Percentiles rank a stretch among this genome's conserved stretches.
Evolutionary conservation across 2,329 filamentous ascomycete species (phyloP).

Genomic region (Alternaria ventricosa): DNA sequence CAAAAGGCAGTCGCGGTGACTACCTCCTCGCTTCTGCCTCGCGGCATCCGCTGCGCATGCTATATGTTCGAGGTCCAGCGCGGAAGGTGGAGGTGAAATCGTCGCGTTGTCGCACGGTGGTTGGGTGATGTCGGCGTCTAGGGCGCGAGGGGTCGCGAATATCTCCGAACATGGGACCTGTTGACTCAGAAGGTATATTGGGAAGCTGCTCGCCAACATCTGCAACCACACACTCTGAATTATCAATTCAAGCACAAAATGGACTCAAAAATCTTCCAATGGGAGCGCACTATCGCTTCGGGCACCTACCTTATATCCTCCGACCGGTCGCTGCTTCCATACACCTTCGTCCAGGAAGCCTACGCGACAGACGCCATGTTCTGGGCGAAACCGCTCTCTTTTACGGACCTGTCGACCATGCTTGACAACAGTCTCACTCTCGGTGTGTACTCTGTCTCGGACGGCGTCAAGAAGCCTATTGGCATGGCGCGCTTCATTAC

Average conservation of each 20-base stretch:
- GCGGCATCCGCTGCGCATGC: not conserved
- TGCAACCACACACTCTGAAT: not conserved
- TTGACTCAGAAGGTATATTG: conserved; percentile 3
- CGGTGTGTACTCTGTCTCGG: conserved; percentile 32
- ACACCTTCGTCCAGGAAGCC: conserved; percentile 38
- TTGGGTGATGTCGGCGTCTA: not conserved
- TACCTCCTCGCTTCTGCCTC: not conserved
- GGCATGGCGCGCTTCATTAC: conserved; percentile 71
- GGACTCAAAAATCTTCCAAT: conserved; percentile 29
- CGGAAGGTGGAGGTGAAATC: not conserved
- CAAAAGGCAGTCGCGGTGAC: not conserved
- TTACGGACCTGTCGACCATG: conserved; percentile 27
- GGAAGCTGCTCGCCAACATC: not conserved
- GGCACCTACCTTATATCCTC: conserved; percentile 39
- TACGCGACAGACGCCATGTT: conserved; percentile 38
- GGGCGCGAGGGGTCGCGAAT: conserved; percentile 1
- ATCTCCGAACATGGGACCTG: not conserved
- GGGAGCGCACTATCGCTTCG: conserved; percentile 28
- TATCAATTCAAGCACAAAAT: conserved; percentile 5
- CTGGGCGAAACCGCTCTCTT: conserved; percentile 39
- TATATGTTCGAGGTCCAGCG: not conserved
- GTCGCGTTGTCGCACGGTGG: not conserved
- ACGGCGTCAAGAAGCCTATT: conserved; percentile 50
- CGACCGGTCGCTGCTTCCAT: conserved; percentile 31
- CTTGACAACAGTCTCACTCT: conserved; percentile 43